Base-by-base conservation (phyloP, 2,329 filamentous ascomycete species). In the Chaetomium globosum region DNA sequence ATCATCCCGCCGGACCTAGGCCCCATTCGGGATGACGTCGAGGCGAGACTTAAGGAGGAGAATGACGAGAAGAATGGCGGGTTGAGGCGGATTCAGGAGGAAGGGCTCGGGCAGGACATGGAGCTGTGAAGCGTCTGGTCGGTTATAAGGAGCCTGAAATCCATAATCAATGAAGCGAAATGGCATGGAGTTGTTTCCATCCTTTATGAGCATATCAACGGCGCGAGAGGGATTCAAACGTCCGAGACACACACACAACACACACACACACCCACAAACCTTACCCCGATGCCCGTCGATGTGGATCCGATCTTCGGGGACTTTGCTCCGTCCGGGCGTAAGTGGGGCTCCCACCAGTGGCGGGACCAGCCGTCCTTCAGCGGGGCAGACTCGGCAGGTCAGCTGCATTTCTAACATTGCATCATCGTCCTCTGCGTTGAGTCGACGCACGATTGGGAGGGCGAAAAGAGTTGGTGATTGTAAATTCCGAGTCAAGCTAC, bases 1-100 rank as follows among this genome's bases (percentile, higher is more conserved):
- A 84, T 87, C 53, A 90, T 97, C 61, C 92, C 92, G 10, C 89
- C 91, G 0, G 91, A 94, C 73, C 82, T 95, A 7, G 82, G 84
- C 21, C 86, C 82, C 51, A 82, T 91, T 12, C 81, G 90, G 69
- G 86, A 89, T 64, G 85, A 91, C 62, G 85, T 91, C 0, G 90
- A 93, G 73, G 83, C 85, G 61, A 80, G 84, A 68, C 76, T 92
- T 57, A 86, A 85, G 70, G 89, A 91, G 72, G 85, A 89, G 74
- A 80, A 80, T 19, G 83, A 88, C 61, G 85, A 87, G 64, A 81
- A 79, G 68, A 82, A 88, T 67, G 83, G 87, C 26, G 75, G 78
- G 33, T 73, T 82, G 54, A 81, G 86, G 64, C 81, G 77, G 68
- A 77, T 81, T 19, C 80, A 80, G 55, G 85, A 90, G 72, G 85